Conservation (phyloP, 352 stramenopile species). For the Aphanomyces stellatus region DNA sequence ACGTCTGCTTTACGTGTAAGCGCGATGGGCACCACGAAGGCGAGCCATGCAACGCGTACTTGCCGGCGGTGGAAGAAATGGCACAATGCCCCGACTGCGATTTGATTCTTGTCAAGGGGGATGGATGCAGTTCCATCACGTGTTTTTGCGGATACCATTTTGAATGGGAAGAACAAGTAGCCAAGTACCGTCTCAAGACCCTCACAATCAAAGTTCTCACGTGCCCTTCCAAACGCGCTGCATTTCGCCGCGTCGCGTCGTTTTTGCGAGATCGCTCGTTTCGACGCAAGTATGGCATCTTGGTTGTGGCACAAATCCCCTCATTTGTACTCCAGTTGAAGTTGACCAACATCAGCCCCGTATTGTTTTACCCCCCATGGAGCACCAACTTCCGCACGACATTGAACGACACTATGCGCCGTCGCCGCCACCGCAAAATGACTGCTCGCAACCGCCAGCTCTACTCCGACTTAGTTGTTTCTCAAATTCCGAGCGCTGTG, state of each 20-base stretch:
- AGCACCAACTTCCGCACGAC: neutral
- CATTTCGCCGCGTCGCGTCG: neutral
- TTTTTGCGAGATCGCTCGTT: neutral
- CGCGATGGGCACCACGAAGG: slow-evolving; percentile 27
- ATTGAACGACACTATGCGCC: neutral
- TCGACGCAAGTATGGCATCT: neutral
- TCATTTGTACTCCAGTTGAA: neutral
- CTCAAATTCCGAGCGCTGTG: neutral
- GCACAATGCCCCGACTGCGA: slow-evolving; percentile 7
- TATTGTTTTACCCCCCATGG: neutral
- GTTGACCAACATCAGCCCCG: neutral
- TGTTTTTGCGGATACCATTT: slow-evolving; percentile 11
- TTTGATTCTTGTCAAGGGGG: slow-evolving; percentile 12
- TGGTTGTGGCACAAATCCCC: neutral
- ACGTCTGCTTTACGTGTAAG: slow-evolving; percentile 54
- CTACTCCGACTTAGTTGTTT: neutral
- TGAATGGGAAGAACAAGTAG: neutral
- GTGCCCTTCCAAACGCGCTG: neutral
- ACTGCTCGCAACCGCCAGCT: neutral
- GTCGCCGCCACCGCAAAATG: neutral
- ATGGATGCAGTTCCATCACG: slow-evolving; percentile 3
- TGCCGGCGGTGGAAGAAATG: slow-evolving; percentile 21
- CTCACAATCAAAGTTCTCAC: neutral
- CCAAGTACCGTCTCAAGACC: neutral
- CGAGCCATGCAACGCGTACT: neutral